These are phyloP conservation scores for Hyphopichia wangnamkhiaoensis DNA, from an alignment of 1,139 yeast species.

Conservation along the genomic window DNA sequence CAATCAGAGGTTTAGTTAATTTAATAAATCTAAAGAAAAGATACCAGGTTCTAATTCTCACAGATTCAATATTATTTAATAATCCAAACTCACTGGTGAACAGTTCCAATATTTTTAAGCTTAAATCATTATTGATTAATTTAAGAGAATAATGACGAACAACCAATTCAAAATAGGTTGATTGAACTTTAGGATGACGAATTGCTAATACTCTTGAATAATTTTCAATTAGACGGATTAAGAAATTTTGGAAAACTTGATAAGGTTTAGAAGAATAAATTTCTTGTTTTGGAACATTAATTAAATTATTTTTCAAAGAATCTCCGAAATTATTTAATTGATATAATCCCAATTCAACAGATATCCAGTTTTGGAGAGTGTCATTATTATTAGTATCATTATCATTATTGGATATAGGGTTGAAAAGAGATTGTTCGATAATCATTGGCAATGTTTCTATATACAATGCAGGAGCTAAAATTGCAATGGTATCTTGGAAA, in stretches of 20 bases:
- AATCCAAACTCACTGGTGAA: constrained; percentile 83
- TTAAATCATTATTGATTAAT: constrained; percentile 59
- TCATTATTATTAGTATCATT: constrained; percentile 14
- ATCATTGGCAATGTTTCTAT: constrained; percentile 68
- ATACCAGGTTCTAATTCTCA: constrained; percentile 87
- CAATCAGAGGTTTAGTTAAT: constrained; percentile 62
- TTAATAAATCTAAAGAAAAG: constrained; percentile 81
- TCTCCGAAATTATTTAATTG: constrained; percentile 82
- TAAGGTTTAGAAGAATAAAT: constrained; percentile 64
- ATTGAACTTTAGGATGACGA: constrained; percentile 77
- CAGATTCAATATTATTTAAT: constrained; percentile 70
- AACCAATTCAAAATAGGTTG: constrained; percentile 79
- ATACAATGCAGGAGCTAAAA: constrained; percentile 71
- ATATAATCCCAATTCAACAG: constrained; percentile 80
- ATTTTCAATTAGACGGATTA: constrained; percentile 60
- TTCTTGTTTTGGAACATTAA: constrained; percentile 66
- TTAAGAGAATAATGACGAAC: constrained; percentile 64
- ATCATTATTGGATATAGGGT: constrained; percentile 5
- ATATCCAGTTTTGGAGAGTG: constrained; percentile 55
- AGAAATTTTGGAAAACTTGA: constrained; percentile 57
- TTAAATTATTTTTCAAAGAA: constrained; percentile 69
- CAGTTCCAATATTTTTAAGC: constrained; percentile 67
- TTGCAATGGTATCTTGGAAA: constrained; percentile 84
- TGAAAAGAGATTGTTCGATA: constrained; percentile 60
- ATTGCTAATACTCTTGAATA: constrained; percentile 52